Conservation (phyloP, 108 stramenopile species). For the Nitzschia inconspicua region DNA sequence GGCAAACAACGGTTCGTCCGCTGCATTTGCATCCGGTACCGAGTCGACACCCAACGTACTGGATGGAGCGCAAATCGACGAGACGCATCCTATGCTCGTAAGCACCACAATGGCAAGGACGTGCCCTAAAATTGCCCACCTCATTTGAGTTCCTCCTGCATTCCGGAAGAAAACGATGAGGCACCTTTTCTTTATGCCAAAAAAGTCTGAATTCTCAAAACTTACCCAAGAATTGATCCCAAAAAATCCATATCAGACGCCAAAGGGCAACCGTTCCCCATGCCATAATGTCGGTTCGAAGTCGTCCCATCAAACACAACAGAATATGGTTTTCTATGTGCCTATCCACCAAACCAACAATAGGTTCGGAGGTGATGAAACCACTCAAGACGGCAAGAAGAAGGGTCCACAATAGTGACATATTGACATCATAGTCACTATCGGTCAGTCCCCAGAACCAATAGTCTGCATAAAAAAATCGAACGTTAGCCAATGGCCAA, state of each 20-base stretch:
- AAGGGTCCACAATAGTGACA: slow-evolving; percentile 23
- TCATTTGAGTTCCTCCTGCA: no score
- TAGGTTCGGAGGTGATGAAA: slow-evolving; percentile 9
- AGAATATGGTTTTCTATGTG: neutral
- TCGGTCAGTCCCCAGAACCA: slow-evolving; percentile 31
- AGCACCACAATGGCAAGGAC: slow-evolving; percentile 11
- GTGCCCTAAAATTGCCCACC: slow-evolving; percentile 8
- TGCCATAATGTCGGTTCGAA: slow-evolving; percentile 19
- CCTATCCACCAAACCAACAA: neutral
- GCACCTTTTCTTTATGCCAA: no score
- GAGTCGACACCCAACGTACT: slow-evolving; percentile 32
- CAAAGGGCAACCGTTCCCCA: slow-evolving; percentile 24
- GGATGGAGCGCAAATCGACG: slow-evolving; percentile 25
- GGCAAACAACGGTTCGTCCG: slow-evolving; percentile 31
- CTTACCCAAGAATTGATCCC: slow-evolving; percentile 33
- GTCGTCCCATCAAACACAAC: slow-evolving; percentile 10
- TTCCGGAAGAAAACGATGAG: no score
- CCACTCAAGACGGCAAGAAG: neutral
- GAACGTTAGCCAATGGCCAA: no score
- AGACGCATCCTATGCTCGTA: slow-evolving; percentile 22
- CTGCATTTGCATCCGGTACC: slow-evolving; percentile 16
- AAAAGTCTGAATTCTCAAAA: no score
- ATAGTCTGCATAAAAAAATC: no score
- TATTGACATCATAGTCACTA: slow-evolving; percentile 5
- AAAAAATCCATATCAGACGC: slow-evolving; percentile 28